These are phyloP conservation scores for Ascoidea rubescens DNA, from an alignment of 805 yeast species.

Conservation along the genomic window DNA sequence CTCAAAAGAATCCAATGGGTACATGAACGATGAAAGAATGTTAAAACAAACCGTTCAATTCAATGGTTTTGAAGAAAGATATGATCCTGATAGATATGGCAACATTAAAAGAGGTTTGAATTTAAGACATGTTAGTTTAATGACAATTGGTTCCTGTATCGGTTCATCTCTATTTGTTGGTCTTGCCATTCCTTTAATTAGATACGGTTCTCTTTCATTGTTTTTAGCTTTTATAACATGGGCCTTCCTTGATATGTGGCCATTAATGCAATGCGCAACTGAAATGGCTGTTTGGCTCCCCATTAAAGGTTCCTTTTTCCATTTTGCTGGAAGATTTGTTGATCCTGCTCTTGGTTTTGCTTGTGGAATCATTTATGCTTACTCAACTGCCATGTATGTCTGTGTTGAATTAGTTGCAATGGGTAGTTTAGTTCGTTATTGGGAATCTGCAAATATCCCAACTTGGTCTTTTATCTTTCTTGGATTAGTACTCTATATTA, in stretches of 20 bases:
- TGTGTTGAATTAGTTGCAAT: constrained; percentile 79
- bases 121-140: constrained; percentile 55
- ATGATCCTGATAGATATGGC: not conserved
- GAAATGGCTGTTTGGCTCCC: constrained; percentile 73
- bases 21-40: not conserved
- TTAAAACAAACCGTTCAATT: not conserved
- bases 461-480: constrained; percentile 58
- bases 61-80: not conserved
- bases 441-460: constrained; percentile 66
- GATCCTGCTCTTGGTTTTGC: constrained; percentile 64
- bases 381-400: constrained; percentile 59
- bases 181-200: constrained; percentile 46
- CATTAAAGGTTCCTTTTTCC: constrained; percentile 60
- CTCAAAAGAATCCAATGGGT: not conserved
- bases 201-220: constrained; percentile 60
- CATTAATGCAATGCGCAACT: constrained; percentile 56
- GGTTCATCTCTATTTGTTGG: constrained; percentile 73
- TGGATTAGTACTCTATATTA: constrained; percentile 42
- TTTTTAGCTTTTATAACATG: constrained; percentile 50
- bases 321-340: constrained; percentile 60
- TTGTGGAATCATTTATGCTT: constrained; percentile 72
- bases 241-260: constrained; percentile 53
- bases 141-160: constrained; percentile 64
- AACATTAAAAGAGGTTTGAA: constrained; percentile 34
- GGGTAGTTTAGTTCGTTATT: constrained; percentile 62